Conservation (phyloP, 371 early-diverging fungal species). For the Apophysomyces variabilis region DNA sequence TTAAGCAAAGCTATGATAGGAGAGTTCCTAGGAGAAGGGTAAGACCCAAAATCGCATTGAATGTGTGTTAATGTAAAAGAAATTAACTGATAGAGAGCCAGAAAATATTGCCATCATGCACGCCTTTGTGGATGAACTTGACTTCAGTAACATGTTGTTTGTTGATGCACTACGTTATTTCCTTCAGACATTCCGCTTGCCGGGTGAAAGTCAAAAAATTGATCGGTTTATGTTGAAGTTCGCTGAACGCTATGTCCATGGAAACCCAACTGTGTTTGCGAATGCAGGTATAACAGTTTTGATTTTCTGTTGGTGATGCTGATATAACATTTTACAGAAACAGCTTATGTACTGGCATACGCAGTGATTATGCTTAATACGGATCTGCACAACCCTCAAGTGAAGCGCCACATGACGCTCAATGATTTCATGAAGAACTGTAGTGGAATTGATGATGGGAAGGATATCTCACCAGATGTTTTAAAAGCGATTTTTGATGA, state of each 20-base stretch:
- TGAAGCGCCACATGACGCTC: conserved; percentile 91
- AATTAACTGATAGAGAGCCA: conserved; percentile 55
- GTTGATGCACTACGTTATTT: conserved; percentile 88
- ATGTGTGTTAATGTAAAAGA: background rate
- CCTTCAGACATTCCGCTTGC: conserved; percentile 93
- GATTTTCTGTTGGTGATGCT: background rate
- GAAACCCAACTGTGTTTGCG: conserved; percentile 75
- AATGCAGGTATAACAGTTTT: conserved; percentile 58
- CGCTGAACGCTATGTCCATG: conserved; percentile 88
- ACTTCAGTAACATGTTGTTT: conserved; percentile 79
- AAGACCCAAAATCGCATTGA: conserved; percentile 11
- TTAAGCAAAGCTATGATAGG: conserved; percentile 89
- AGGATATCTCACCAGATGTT: conserved; percentile 73
- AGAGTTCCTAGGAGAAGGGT: conserved; percentile 94
- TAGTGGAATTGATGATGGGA: conserved; percentile 89
- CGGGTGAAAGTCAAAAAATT: conserved; percentile 98
- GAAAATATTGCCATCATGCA: conserved; percentile 93
- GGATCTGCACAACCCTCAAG: conserved; percentile 92
- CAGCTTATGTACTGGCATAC: conserved; percentile 93
- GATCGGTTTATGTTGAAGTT: conserved; percentile 98
- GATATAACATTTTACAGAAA: conserved; percentile 50
- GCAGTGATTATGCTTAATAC: conserved; percentile 97
- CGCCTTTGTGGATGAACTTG: conserved; percentile 90
- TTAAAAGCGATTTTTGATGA: conserved; percentile 82
- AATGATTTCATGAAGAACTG: conserved; percentile 94